Percentiles rank a stretch among this genome's conserved stretches.
Evolutionary conservation across 31 red algal genomes (phyloP).

Genomic region (Endocladia muricata): DNA sequence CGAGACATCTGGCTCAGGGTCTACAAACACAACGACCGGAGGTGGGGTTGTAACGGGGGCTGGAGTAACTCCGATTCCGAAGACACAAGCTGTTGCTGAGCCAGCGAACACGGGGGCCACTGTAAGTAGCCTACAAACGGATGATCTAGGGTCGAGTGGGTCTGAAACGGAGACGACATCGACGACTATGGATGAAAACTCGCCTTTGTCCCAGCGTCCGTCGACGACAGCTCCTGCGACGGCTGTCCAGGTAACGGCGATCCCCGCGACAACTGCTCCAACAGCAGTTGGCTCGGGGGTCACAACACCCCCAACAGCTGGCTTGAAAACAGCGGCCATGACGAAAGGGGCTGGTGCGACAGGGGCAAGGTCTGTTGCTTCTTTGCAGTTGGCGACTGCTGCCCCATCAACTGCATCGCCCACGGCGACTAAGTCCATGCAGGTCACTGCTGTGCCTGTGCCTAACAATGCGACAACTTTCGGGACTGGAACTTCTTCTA

Average conservation of each 20-base stretch:
- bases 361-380: background rate
- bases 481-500: background rate
- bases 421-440: background rate
- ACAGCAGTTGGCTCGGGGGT: too few relatives aligned
- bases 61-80: background rate
- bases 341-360: too few relatives aligned
- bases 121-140: background rate
- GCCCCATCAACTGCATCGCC: background rate
- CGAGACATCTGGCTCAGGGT: constrained; percentile 22
- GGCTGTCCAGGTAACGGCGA: background rate
- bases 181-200: background rate
- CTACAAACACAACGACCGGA: constrained; percentile 29
- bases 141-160: background rate
- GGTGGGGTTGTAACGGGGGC: constrained; percentile 32
- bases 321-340: too few relatives aligned
- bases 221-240: background rate
- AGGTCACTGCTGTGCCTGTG: background rate
- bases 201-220: too few relatives aligned
- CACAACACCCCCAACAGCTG: too few relatives aligned
- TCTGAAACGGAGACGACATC: constrained; percentile 1
- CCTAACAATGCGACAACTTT: background rate
- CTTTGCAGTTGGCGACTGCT: background rate
- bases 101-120: too few relatives aligned
- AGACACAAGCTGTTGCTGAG: too few relatives aligned
- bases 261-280: background rate